Conservation (phyloP, 2,329 filamentous ascomycete species). For the Aspergillus sp. region DNA sequence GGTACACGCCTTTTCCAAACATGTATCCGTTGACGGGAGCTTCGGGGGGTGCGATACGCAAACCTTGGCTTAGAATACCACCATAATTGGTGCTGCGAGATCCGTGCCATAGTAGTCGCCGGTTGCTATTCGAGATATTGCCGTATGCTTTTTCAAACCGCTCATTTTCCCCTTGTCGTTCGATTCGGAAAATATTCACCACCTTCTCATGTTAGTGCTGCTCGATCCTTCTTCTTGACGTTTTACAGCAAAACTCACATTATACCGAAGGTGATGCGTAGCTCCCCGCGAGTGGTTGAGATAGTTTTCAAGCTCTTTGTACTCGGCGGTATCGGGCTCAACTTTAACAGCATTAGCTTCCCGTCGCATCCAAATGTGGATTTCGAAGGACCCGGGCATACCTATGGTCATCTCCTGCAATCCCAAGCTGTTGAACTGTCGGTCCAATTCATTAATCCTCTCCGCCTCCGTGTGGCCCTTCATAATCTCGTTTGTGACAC, state of each 20-base stretch:
- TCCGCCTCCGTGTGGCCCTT: slow-evolving; percentile 51
- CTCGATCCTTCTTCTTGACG: slow-evolving; percentile 3
- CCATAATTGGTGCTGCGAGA: slow-evolving; percentile 76
- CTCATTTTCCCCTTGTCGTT: slow-evolving; percentile 62
- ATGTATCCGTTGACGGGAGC: slow-evolving; percentile 74
- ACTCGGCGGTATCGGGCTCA: slow-evolving; percentile 53
- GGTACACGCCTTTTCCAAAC: slow-evolving; percentile 85
- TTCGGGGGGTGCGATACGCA: slow-evolving; percentile 74
- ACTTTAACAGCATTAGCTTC: slow-evolving; percentile 32
- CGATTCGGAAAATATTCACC: slow-evolving; percentile 72
- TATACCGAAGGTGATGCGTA: slow-evolving; percentile 52
- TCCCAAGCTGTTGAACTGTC: slow-evolving; percentile 61
- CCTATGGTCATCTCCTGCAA: slow-evolving; percentile 66
- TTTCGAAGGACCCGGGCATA: slow-evolving; percentile 12
- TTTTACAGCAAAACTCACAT: slow-evolving; percentile 11
- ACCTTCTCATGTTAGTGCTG: slow-evolving; percentile 34
- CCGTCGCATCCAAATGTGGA: not conserved
- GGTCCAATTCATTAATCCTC: slow-evolving; percentile 58
- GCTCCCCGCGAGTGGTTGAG: slow-evolving; percentile 57
- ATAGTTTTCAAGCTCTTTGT: slow-evolving; percentile 56
- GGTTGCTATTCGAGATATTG: slow-evolving; percentile 50
- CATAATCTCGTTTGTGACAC: slow-evolving; percentile 69
- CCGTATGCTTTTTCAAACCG: slow-evolving; percentile 57
- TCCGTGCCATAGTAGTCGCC: slow-evolving; percentile 79
- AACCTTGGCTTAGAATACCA: slow-evolving; percentile 77